A percentile compares a stretch with the other conserved stretches of the same genome.
Evolutionary conservation across 2,329 filamentous ascomycete species (phyloP).

Genomic region (Epichloe gansuensis): DNA sequence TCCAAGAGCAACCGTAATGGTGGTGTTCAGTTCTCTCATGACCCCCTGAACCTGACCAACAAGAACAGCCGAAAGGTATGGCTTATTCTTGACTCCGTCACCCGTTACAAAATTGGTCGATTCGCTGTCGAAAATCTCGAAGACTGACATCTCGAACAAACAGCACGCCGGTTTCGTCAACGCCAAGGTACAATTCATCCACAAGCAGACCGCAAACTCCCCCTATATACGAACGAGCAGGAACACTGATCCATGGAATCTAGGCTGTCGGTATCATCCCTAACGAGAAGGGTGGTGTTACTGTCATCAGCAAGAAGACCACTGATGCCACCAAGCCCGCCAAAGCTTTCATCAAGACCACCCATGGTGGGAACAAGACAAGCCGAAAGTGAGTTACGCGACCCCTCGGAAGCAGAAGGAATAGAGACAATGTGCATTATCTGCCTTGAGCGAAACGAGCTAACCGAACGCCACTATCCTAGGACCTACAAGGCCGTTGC

Average conservation of each 20-base stretch:
- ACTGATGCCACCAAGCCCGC: conserved; percentile 61
- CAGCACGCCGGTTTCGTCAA: conserved; percentile 89
- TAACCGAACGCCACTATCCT: conserved; percentile 5
- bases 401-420: neutral
- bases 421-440: conserved; percentile 6
- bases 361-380: conserved; percentile 59
- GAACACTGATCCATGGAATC: conserved; percentile 12
- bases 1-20: conserved; percentile 75
- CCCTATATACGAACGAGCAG: conserved; percentile 1
- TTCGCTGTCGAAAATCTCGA: neutral
- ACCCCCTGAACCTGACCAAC: conserved; percentile 89
- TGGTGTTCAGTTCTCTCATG: conserved; percentile 81
- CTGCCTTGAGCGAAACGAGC: conserved; percentile 6
- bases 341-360: conserved; percentile 48
- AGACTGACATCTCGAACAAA: conserved; percentile 21
- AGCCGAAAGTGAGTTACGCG: conserved; percentile 49
- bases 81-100: neutral
- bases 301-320: conserved; percentile 75
- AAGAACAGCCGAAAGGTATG: conserved; percentile 78
- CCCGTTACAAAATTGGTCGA: neutral
- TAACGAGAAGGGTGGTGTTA: conserved; percentile 66
- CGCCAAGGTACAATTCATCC: conserved; percentile 56
- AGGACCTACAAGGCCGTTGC: conserved; percentile 87
- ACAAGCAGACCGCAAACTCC: neutral
- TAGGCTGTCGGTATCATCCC: conserved; percentile 73